Evolutionary conservation across 2,329 filamentous ascomycete genomes (phyloP), one percentile per base, ranked within the genome.

Genomic region (Fusarium xyrophilum): DNA sequence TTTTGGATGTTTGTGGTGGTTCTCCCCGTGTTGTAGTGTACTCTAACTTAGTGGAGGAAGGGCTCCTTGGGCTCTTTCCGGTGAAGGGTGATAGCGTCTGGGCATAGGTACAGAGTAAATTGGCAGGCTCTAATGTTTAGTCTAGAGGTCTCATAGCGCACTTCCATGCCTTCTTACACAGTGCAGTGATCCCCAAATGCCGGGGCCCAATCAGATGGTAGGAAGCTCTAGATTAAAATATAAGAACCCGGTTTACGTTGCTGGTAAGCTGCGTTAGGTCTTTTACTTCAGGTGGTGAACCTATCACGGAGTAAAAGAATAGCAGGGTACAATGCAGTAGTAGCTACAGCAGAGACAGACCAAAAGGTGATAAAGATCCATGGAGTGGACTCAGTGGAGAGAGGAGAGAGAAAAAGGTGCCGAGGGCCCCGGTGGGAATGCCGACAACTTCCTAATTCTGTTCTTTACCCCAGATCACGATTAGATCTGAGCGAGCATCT

Each of bases 81-180:
- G 62, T 60, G 52, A 58, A 58, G 56, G 46, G 46, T 48, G 59
- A 70, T 60, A 55, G 60, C 50, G 67, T 44, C 63, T 60, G 46
- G 46, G 30, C 60, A 27, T 9, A 51, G 50, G 39, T n/a, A n/a
- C n/a, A n/a, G n/a, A n/a, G n/a, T 46, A 63, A 58, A 58, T 39
- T 58, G 51, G 51, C 36, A 35, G 54, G 48, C 25, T 48, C 46
- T 39, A 33, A 33, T 7, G 14, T 17, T 33, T 4, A 39, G 36
- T 39, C 21, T 51, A 36, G 27, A 28, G 36, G 39, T 25, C 40
- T 30, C 30, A 19, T 46, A 51, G 55, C 23, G 28, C 44, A 32
- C 44, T 32, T 40, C n/a, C 36, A 39, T 46, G 28, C 19, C 28
- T 15, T 50, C 32, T 36, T 63, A 50, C 56, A 69, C 66, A 69